These are phyloP conservation scores for Raddia distichophylla DNA, from an alignment of 176 grass and related monocot species.

Conservation along the genomic window DNA sequence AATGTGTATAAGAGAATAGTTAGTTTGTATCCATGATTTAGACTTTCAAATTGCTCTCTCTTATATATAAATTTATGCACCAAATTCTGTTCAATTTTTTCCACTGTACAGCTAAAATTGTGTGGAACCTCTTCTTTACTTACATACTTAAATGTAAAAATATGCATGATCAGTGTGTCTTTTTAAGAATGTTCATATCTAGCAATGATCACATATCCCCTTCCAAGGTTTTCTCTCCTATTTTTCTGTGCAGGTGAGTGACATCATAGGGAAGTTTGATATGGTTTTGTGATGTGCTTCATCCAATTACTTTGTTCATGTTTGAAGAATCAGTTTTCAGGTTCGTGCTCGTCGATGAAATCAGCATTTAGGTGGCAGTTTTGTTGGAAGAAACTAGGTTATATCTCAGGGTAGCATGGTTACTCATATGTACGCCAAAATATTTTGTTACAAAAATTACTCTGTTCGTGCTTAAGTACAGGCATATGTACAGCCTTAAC, in stretches of 20 bases:
- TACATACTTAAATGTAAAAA: neutral
- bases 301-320: conserved; percentile 4
- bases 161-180: neutral
- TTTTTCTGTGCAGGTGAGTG: conserved; percentile 29
- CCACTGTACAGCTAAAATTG: neutral
- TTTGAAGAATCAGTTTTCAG: neutral
- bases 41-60: neutral
- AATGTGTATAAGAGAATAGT: neutral
- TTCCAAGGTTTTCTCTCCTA: neutral
- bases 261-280: neutral
- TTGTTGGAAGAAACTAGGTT: neutral
- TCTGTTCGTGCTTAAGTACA: neutral
- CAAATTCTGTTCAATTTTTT: neutral
- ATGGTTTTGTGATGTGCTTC: neutral
- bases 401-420: neutral
- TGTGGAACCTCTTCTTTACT: neutral
- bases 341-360: neutral
- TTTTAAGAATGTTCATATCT: neutral
- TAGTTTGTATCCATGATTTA: neutral
- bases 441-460: neutral
- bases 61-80: neutral
- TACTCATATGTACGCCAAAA: neutral
- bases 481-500: neutral
- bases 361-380: neutral
- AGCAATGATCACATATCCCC: neutral